Evolutionary conservation across 2,329 filamentous ascomycete species (phyloP).

Genomic region (Neurospora crassa): DNA sequence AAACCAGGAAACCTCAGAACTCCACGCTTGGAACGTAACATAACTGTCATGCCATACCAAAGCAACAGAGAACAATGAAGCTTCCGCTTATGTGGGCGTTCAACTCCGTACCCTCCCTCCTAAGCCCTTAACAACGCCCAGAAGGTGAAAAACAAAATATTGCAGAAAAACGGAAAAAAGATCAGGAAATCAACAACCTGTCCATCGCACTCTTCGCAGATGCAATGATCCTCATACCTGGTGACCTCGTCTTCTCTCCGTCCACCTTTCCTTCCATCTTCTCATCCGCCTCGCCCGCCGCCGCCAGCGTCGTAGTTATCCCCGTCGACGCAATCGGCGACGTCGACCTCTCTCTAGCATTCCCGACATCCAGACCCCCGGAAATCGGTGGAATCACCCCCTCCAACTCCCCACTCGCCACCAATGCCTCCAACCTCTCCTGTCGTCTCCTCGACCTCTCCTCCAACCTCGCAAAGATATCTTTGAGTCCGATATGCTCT

Average conservation of each 20-base stretch:
- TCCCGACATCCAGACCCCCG: not conserved
- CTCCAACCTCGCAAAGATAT: slow-evolving; percentile 45
- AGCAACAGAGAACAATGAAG: not conserved
- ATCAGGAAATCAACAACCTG: slow-evolving; percentile 42
- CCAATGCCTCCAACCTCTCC: slow-evolving; percentile 36
- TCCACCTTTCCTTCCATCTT: not conserved
- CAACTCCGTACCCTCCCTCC: not conserved
- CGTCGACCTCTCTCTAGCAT: not conserved
- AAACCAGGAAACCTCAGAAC: not conserved
- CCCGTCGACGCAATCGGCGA: not conserved
- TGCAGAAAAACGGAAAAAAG: not conserved
- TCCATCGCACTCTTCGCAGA: slow-evolving; percentile 45
- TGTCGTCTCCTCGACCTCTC: slow-evolving; percentile 39
- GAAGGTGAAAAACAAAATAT: not conserved
- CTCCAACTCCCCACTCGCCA: slow-evolving; percentile 26
- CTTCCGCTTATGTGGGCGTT: not conserved
- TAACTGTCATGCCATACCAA: not conserved
- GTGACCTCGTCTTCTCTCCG: slow-evolving; percentile 31
- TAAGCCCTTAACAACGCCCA: not conserved
- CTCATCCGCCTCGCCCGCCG: not conserved
- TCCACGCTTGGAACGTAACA: not conserved
- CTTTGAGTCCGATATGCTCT: slow-evolving; percentile 41
- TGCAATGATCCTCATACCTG: slow-evolving; percentile 38
- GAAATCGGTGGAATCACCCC: not conserved
- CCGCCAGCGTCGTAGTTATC: not conserved